phyloP scores from a whole-genome alignment of 179 eudicot species.

The Patellifolia procumbens region DNA sequence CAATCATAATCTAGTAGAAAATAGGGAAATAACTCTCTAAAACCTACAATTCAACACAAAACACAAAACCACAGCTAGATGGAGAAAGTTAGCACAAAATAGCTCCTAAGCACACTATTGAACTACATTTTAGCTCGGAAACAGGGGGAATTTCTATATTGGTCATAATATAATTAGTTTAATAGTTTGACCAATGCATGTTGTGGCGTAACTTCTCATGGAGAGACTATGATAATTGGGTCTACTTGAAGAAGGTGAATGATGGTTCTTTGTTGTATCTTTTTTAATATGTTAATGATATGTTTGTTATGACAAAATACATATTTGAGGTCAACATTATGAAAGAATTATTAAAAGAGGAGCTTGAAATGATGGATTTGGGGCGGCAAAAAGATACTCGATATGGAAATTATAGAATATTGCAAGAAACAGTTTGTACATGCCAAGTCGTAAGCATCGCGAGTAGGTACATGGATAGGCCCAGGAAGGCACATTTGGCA shows the following conservation, averaged over 20 bases:
- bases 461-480: too few species aligned
- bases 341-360: neutral
- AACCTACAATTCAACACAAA: too few species aligned
- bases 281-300: neutral
- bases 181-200: neutral
- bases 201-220: neutral
- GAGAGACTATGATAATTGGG: neutral
- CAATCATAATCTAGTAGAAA: too few species aligned
- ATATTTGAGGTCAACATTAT: neutral
- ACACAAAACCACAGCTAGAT: too few species aligned
- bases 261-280: neutral
- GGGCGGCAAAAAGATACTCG: neutral
- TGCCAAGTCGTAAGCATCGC: too few species aligned
- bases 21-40: too few species aligned
- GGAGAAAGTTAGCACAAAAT: too few species aligned
- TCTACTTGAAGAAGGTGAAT: neutral
- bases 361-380: neutral
- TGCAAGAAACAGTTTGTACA: neutral
- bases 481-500: too few species aligned
- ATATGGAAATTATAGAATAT: neutral
- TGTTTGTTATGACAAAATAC: neutral
- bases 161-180: too few species aligned
- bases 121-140: too few species aligned
- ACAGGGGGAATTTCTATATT: too few species aligned
- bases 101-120: too few species aligned